Percentiles rank a stretch among this genome's conserved stretches.
These are phyloP conservation scores for Nakazawaea wickerhamii DNA, from an alignment of 805 yeast species.

Conservation along the genomic window DNA sequence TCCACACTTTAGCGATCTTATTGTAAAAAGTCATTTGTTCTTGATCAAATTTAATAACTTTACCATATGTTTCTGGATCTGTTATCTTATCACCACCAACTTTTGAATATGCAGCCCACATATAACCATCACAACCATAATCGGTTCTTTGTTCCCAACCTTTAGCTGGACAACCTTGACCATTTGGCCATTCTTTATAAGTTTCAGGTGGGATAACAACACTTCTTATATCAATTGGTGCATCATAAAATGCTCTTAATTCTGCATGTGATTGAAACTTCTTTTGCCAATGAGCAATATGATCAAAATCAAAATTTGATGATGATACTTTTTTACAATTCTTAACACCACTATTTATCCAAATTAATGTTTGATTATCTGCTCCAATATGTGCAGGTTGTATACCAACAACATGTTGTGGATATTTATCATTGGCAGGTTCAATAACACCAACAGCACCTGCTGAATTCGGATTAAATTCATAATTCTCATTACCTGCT, in stretches of 20 bases:
- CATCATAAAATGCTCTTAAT: constrained; percentile 29
- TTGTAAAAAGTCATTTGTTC: constrained; percentile 8
- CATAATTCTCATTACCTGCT: constrained; percentile 50
- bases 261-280: constrained; percentile 18
- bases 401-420: constrained; percentile 10
- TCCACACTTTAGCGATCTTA: constrained; percentile 10
- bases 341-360: constrained; percentile 72
- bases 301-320: constrained; percentile 32
- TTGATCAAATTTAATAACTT: constrained; percentile 9
- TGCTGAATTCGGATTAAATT: constrained; percentile 47
- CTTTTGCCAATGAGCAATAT: constrained; percentile 23
- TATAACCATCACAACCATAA: constrained; percentile 46
- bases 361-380: constrained; percentile 44
- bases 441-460: constrained; percentile 45
- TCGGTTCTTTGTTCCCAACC: constrained; percentile 47
- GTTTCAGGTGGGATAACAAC: constrained; percentile 49
- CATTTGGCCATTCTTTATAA: constrained; percentile 30
- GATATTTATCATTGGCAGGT: constrained; percentile 21
- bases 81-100: constrained; percentile 41
- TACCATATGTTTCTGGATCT: constrained; percentile 9
- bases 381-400: constrained; percentile 59
- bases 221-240: constrained; percentile 33
- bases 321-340: constrained; percentile 46
- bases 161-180: constrained; percentile 35
- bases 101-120: constrained; percentile 58